A percentile compares a stretch with the other conserved stretches of the same genome.
Conservation (phyloP, 257 asterid species). For the Ballota nigra region DNA sequence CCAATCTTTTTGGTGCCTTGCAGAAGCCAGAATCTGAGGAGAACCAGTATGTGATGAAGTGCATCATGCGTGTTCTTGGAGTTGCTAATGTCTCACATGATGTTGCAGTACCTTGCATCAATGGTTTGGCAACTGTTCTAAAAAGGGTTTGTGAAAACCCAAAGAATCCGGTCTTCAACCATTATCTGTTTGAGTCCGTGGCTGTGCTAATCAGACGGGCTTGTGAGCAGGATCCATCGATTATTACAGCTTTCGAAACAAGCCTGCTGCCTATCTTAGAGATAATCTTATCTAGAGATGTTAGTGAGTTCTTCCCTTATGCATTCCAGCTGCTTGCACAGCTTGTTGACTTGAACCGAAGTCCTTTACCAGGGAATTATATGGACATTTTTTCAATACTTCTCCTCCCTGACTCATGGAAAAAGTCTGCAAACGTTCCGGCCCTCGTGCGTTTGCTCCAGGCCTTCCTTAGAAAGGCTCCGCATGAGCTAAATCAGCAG, state of each 20-base stretch:
- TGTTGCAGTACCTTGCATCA: constrained; percentile 79
- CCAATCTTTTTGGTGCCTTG: constrained; percentile 77
- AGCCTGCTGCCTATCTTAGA: constrained; percentile 73
- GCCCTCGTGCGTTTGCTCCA: constrained; percentile 89
- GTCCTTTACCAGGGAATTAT: constrained; percentile 67
- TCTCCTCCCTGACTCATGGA: constrained; percentile 82
- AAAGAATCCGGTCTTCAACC: constrained; percentile 75
- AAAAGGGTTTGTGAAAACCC: constrained; percentile 85
- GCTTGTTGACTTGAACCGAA: constrained; percentile 78
- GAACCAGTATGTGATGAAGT: constrained; percentile 94
- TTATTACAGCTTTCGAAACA: constrained; percentile 71
- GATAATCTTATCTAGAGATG: constrained; percentile 60
- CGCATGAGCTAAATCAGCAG: constrained; percentile 77
- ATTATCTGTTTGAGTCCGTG: constrained; percentile 80
- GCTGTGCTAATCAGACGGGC: constrained; percentile 81
- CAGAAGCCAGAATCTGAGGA: constrained; percentile 95
- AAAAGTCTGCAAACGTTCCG: constrained; percentile 81
- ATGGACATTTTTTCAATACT: constrained; percentile 75
- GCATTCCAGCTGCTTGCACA: constrained; percentile 91
- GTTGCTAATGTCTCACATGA: constrained; percentile 69
- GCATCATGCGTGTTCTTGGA: constrained; percentile 94
- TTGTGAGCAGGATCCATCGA: constrained; percentile 67
- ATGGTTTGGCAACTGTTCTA: constrained; percentile 62
- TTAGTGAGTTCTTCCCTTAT: constrained; percentile 85
- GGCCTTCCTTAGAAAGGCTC: constrained; percentile 91